Percentiles rank a stretch among this genome's conserved stretches.
These are phyloP conservation scores for Arctostaphylos glauca DNA, from an alignment of 148 eudicot species.

Conservation along the genomic window DNA sequence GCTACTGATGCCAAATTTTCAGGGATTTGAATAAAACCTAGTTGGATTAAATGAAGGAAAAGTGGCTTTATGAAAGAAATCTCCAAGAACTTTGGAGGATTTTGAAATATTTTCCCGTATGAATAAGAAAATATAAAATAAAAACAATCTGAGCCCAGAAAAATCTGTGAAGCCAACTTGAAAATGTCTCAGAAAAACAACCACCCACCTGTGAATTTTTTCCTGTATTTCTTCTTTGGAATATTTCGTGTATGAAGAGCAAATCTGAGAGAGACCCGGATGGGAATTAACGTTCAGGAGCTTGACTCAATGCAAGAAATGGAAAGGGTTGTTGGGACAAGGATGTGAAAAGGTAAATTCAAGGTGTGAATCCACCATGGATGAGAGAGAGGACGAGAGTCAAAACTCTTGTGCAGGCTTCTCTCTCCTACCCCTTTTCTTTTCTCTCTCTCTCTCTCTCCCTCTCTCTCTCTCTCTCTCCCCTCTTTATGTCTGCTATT, in stretches of 20 bases:
- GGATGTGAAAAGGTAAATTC: conserved; percentile 11
- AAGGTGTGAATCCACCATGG: conserved; percentile 16
- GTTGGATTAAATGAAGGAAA: not conserved
- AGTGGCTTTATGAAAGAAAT: not conserved
- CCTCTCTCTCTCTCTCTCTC: too few species aligned
- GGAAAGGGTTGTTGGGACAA: not conserved
- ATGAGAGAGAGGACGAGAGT: conserved; percentile 15
- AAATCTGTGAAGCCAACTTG: not conserved
- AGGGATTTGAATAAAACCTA: not conserved
- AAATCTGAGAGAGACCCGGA: conserved; percentile 9
- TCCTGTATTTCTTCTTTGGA: not conserved
- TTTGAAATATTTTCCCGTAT: not conserved
- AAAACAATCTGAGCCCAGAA: not conserved
- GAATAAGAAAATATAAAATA: not conserved
- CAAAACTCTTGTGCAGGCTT: conserved; percentile 17
- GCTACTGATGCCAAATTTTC: not conserved
- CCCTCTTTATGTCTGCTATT: too few species aligned
- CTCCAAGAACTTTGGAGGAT: conserved; percentile 9
- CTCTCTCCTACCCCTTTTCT: conserved; percentile 1
- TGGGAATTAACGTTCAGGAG: not conserved
- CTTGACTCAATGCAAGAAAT: not conserved
- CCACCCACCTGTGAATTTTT: conserved; percentile 3
- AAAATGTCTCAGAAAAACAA: not conserved
- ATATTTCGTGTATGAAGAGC: not conserved
- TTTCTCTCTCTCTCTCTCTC: not conserved